Base-by-base conservation (phyloP, 202 grass and related monocot species). In the Cymbopogon flexuosus region DNA sequence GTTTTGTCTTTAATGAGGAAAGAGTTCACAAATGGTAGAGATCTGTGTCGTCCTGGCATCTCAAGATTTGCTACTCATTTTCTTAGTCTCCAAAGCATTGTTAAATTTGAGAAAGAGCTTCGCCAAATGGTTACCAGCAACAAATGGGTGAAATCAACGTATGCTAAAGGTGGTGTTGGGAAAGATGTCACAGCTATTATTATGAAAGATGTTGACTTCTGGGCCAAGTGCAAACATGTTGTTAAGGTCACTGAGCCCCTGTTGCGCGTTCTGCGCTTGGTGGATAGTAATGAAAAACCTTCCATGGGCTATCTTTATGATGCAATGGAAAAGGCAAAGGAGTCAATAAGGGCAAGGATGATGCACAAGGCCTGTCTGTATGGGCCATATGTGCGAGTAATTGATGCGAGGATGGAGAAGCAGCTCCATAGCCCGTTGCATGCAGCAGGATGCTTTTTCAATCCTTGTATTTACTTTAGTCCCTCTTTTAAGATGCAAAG, bases 231-330 rank as follows among this genome's bases (percentile, higher is more conserved):
- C 63, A 80, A 87, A 76, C 87, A 84, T 79, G 75, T 90, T 16
- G 79, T 83, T 3, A 81, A 94, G 76, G 75, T 94, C 34, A 87
- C 78, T 2, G 83, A 89, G 51, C 92, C 89, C 2, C 78, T 94
- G 65, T 60, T 91, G 31, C 62, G 59, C 52, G 75, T 88, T 8
- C 78, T 88, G 49, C 60, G 73, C 61, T 39, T 92, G 35, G 87
- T 86, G 72, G 87, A 94, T 81, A 78, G 70, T 21, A 84, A 87
- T 73, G 89, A 92, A 64, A 90, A 78, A 65, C 79, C 89, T 69
- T 92, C 87, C 59, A 92, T 94, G 84, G 89, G 92, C 23, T 94
- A 88, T 65, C 31, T 94, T 77, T 92, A 83, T 21, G 87, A 94
- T 51, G 81, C 87, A 16, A 89, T 90, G 68, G 89, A 92, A 82